phyloP scores from a whole-genome alignment of 2,329 filamentous ascomycete species.

The Penicillium sp. region DNA sequence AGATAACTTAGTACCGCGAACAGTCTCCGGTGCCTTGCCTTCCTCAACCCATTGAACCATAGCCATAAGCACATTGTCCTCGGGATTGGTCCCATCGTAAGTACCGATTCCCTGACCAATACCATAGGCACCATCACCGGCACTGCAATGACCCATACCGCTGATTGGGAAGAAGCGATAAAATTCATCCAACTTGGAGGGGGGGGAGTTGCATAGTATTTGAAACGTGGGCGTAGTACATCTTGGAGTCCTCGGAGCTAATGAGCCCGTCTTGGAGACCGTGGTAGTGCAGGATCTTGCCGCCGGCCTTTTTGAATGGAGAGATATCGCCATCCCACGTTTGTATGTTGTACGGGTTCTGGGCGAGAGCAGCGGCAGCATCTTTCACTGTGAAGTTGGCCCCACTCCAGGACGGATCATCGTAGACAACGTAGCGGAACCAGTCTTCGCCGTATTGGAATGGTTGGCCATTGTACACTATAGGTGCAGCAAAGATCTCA shows the following conservation, averaged over 20 bases:
- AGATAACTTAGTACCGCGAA: conserved; percentile 47
- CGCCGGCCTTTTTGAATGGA: conserved; percentile 44
- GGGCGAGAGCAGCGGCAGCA: conserved; percentile 34
- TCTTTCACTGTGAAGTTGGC: conserved; percentile 40
- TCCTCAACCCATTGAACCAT: conserved; percentile 52
- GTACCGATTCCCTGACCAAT: conserved; percentile 35
- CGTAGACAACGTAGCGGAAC: conserved; percentile 47
- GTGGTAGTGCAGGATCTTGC: conserved; percentile 45
- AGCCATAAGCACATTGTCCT: conserved; percentile 50
- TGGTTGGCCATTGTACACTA: conserved; percentile 38
- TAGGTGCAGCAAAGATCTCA: conserved; percentile 25
- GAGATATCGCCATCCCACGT: conserved; percentile 51
- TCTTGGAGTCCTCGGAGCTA: conserved; percentile 50
- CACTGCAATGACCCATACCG: conserved; percentile 53
- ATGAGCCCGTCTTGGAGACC: conserved; percentile 52
- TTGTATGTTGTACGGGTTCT: conserved; percentile 50
- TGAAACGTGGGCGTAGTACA: conserved; percentile 51
- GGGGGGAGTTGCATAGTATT: conserved; percentile 36
- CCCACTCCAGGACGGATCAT: conserved; percentile 40
- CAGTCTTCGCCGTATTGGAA: conserved; percentile 43
- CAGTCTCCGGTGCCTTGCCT: conserved; percentile 38
- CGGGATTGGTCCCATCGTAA: conserved; percentile 27
- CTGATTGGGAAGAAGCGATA: conserved; percentile 54
- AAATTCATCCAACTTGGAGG: conserved; percentile 39
- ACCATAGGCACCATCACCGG: conserved; percentile 44